Base-by-base conservation (phyloP, 75 land plant species). In the Ceratopteris richardii region DNA sequence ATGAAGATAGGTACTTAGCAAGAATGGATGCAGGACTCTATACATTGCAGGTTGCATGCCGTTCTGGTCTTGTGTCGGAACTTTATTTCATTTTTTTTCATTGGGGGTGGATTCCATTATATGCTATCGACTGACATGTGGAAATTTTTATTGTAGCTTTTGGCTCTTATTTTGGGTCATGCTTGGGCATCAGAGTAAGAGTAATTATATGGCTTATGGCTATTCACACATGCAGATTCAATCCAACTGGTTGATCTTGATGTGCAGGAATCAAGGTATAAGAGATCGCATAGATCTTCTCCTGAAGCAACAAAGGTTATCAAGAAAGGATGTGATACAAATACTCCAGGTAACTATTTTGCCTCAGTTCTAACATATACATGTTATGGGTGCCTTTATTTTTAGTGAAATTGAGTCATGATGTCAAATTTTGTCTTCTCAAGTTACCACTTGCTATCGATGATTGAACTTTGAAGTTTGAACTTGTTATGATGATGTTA, bases 161-260 rank as follows among this genome's bases (percentile, higher is more conserved):
- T 95, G 68, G 77, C 96, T 44, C 73, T 95, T 3, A 83, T 84
- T 54, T 66, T 95, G 56, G 96, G 81, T 37, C 85, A 95, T 69
- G 55, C 90, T n/a, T 95, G 99, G 99, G 74, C 82, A 19, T 79
- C 99, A 29, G 90, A 95, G 99, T 95, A 84, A 72, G 99, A 72
- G 33, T 65, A 20, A 16, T 2, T 29, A n/a, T n/a, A n/a, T n/a
- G n/a, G n/a, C n/a, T n/a, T n/a, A n/a, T n/a, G n/a, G n/a, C n/a
- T n/a, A n/a, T n/a, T n/a, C n/a, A n/a, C n/a, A n/a, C n/a, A n/a
- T n/a, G n/a, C n/a, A n/a, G n/a, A n/a, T n/a, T n/a, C n/a, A n/a
- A n/a, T n/a, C n/a, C n/a, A n/a, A n/a, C n/a, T n/a, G n/a, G n/a
- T n/a, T n/a, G n/a, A n/a, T n/a, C n/a, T n/a, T n/a, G n/a, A n/a